Base-by-base conservation (phyloP, 2,329 filamentous ascomycete genomes). In the Exophiala alcalophila region DNA sequence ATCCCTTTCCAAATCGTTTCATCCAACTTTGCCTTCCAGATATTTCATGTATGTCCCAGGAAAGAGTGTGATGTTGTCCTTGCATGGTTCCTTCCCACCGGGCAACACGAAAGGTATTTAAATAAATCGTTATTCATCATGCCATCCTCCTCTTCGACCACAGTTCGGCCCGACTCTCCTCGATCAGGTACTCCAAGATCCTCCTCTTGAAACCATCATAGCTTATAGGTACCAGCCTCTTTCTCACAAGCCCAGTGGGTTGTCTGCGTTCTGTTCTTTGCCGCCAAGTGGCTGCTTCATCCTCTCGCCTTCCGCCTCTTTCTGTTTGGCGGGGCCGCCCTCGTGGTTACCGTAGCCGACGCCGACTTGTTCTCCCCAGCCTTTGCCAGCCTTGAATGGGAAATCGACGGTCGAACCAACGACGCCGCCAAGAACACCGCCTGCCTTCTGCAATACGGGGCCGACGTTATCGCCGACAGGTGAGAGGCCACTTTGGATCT, bases 381-480 rank as follows among this genome's bases (percentile, higher is more conserved):
- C 49, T 15, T 57, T 53, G 2, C 57, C 57, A 7, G 29, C 34
- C 19, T 38, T 39, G 41, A 57, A 56, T 11, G 59, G 5, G 9
- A 56, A 57, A 5, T 57, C 58, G 3, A 58, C 49, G 1, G 54
- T 20, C 4, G 55, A 49, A 12, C 57, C 58, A 9, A 61, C 44
- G 4, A 59, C 5, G 6, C 52, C 54, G 8, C 57, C 57, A 10
- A 61, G 29, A 4, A 55, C 54, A 2, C 19, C 31, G 3, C 33
- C 53, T 4, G 42, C 44, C 2, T 34, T 53, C 33, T 57, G 49
- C 2, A 59, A 35, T 3, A 48, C 58, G 24, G 50, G 54, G 36
- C 58, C 59, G 6, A 50, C 35, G 8, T 52, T 35, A 10, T 58
- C 45, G 11, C 59, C 57, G 8, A 61, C 53, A 14, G 57, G 55